These are phyloP conservation scores for Mycosphaerelloides madeirae DNA, from an alignment of 2,329 filamentous ascomycete genomes.

Conservation along the genomic window DNA sequence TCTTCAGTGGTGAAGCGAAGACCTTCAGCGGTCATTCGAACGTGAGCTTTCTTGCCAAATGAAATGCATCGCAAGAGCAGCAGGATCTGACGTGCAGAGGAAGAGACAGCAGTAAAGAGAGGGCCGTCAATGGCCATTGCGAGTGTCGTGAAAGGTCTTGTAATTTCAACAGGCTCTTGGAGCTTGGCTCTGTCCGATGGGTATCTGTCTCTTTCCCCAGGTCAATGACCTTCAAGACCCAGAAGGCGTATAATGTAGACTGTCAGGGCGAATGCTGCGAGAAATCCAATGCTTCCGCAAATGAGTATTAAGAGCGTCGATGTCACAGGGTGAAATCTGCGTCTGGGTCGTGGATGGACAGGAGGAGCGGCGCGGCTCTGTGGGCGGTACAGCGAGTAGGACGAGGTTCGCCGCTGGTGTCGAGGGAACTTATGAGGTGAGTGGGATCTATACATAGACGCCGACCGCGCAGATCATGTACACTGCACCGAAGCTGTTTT, in stretches of 20 bases:
- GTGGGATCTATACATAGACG: constrained; percentile 75
- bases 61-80: constrained; percentile 59
- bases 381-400: constrained; percentile 10
- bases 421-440: constrained; percentile 6
- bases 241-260: constrained; percentile 10
- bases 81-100: constrained; percentile 71
- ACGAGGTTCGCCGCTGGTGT: constrained; percentile 3
- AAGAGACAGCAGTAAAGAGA: constrained; percentile 70
- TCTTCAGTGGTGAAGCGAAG: constrained; percentile 86
- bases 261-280: constrained; percentile 14
- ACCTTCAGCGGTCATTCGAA: constrained; percentile 80
- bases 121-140: constrained; percentile 42
- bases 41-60: constrained; percentile 55
- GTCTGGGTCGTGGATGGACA: constrained; percentile 8
- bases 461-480: constrained; percentile 99
- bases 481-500: constrained; percentile 76
- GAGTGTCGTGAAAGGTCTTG: neutral
- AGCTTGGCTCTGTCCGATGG: too few species aligned
- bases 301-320: constrained; percentile 24
- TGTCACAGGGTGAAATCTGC: constrained; percentile 19
- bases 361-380: constrained; percentile 1
- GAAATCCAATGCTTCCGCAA: constrained; percentile 20
- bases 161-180: neutral
- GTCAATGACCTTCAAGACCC: too few species aligned
- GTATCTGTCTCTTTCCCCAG: too few species aligned